Conservation (phyloP, 441 rosid species). For the Rhodomyrtus psidioides region DNA sequence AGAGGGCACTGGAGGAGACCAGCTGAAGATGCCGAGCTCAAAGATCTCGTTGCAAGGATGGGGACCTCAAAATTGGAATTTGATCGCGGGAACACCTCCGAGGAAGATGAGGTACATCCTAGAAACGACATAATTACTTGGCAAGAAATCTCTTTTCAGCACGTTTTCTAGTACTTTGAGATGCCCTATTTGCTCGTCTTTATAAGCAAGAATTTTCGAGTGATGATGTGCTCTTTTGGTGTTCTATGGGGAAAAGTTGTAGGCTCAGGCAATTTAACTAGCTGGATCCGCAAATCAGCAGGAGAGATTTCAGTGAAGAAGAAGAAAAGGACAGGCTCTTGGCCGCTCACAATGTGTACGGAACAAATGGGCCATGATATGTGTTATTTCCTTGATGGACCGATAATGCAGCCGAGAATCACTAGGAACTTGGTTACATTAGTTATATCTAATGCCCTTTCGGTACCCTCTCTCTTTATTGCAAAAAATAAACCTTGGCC, state of each 20-base stretch:
- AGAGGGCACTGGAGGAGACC: slow-evolving; percentile 99
- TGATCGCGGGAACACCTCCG: slow-evolving; percentile 77
- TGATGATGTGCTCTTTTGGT: neutral
- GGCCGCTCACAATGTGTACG: slow-evolving; percentile 63
- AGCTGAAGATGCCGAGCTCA: slow-evolving; percentile 82
- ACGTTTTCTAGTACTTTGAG: neutral
- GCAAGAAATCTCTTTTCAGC: neutral
- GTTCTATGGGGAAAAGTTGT: slow-evolving; percentile 70
- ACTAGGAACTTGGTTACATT: slow-evolving; percentile 25
- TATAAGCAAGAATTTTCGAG: neutral
- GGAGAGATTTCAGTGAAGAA: slow-evolving; percentile 69
- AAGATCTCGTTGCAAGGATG: slow-evolving; percentile 74
- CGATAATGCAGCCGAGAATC: slow-evolving; percentile 94
- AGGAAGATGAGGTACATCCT: slow-evolving; percentile 78
- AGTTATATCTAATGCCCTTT: too few species aligned
- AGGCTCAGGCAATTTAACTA: slow-evolving; percentile 91
- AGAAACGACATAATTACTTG: neutral
- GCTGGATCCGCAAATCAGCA: slow-evolving; percentile 84
- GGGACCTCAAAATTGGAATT: slow-evolving; percentile 96
- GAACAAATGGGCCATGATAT: slow-evolving; percentile 91
- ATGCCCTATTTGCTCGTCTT: neutral
- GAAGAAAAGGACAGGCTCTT: slow-evolving; percentile 84
- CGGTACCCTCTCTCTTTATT: too few species aligned
- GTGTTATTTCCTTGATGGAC: slow-evolving; percentile 32
- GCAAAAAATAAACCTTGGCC: too few species aligned